These are phyloP conservation scores for Ambrosia hybrid DNA, from an alignment of 140 eudicot species.

Conservation along the genomic window DNA sequence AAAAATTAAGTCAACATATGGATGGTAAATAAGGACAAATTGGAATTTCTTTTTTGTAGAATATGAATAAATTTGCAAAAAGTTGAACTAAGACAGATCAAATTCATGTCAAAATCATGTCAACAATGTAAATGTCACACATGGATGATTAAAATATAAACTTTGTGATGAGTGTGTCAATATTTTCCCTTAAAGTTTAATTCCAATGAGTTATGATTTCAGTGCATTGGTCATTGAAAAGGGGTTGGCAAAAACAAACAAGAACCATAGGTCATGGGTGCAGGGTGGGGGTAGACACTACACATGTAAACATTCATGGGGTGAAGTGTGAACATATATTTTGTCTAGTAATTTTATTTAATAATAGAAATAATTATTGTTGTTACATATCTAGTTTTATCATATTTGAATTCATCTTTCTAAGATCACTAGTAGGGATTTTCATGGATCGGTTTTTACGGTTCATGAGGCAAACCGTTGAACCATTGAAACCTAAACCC, in stretches of 20 bases:
- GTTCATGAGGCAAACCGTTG: no score
- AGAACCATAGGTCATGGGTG: conserved; percentile 21
- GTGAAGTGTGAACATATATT: conserved; percentile 7
- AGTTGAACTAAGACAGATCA: conserved; percentile 6
- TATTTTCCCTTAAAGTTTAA: conserved; percentile 8
- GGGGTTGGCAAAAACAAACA: background rate
- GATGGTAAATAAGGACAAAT: conserved; percentile 25
- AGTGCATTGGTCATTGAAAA: conserved; percentile 16
- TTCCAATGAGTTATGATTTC: conserved; percentile 12
- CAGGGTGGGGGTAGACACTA: conserved; percentile 25
- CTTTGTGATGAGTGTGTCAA: background rate
- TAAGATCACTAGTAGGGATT: no score
- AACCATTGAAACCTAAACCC: no score
- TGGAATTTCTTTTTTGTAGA: conserved; percentile 21
- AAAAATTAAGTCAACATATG: background rate
- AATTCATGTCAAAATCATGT: conserved; percentile 22
- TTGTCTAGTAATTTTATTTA: conserved; percentile 1
- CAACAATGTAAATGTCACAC: background rate
- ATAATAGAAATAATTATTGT: conserved; percentile 21
- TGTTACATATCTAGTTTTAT: background rate
- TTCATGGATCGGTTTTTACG: no score
- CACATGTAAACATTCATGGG: conserved; percentile 8
- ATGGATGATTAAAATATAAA: conserved; percentile 17
- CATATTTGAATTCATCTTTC: background rate
- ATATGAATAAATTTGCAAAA: conserved; percentile 6